A percentile compares a stretch with the other conserved stretches of the same genome.
These are phyloP conservation scores for Tuber melanosporum DNA, from an alignment of 495 filamentous ascomycete species.

Conservation along the genomic window DNA sequence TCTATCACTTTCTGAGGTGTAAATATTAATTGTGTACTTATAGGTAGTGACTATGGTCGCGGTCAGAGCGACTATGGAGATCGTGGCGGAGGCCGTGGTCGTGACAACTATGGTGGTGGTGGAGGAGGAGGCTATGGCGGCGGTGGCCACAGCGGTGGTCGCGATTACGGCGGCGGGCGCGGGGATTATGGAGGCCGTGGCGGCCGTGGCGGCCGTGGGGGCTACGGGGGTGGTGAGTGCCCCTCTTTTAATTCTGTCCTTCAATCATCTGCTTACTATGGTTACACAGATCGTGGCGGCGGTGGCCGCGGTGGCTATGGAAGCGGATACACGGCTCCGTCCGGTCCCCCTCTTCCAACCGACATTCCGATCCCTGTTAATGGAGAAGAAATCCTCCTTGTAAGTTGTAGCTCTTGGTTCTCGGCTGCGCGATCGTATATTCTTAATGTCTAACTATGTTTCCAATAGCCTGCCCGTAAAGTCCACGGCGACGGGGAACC, in stretches of 20 bases:
- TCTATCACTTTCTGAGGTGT: background rate
- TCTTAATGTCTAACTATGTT: background rate
- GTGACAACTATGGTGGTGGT: conserved; percentile 2
- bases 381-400: conserved; percentile 8
- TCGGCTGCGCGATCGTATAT: background rate
- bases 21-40: conserved; percentile 4
- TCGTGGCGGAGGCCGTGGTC: background rate
- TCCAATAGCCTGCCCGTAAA: background rate
- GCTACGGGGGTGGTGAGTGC: background rate
- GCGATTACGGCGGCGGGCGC: background rate
- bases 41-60: background rate
- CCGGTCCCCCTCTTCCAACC: conserved; percentile 18
- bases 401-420: conserved; percentile 1
- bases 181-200: conserved; percentile 2
- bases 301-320: conserved; percentile 3
- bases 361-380: conserved; percentile 14
- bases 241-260: background rate
- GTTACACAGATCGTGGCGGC: background rate
- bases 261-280: background rate
- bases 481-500: conserved; percentile 10
- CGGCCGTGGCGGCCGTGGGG: background rate
- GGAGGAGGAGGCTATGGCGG: background rate
- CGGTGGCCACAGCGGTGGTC: background rate
- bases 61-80: background rate
- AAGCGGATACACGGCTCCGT: background rate